Evolutionary conservation across 1,284 basidiomycete species (phyloP).

Genomic region (Coniferiporia sulphurascens): DNA sequence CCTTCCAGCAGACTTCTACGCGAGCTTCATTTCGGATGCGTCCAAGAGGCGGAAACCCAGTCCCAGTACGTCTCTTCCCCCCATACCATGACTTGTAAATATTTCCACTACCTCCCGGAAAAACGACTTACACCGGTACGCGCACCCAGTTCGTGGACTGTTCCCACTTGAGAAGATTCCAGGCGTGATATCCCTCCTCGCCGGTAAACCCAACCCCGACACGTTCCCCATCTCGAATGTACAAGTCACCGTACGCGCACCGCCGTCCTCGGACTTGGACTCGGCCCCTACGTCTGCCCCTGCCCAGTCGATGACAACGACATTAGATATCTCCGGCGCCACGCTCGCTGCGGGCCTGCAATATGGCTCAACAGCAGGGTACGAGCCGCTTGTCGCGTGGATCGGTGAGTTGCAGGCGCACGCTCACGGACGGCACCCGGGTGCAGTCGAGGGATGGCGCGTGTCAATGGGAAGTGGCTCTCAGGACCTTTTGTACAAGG

Average conservation of each 20-base stretch:
- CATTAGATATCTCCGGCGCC: constrained; percentile 48
- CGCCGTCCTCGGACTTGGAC: too few species aligned
- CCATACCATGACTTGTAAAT: neutral
- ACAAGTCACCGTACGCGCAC: constrained; percentile 47
- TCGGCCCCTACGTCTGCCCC: too few species aligned
- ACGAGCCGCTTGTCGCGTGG: constrained; percentile 61
- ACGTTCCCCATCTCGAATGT: constrained; percentile 88
- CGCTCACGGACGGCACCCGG: constrained; percentile 53
- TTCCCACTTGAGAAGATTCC: constrained; percentile 75
- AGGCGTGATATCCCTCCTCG: constrained; percentile 83
- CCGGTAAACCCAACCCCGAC: constrained; percentile 82
- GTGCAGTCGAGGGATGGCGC: constrained; percentile 54
- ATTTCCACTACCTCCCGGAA: too few species aligned
- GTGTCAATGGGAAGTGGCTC: constrained; percentile 79
- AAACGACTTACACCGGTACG: neutral
- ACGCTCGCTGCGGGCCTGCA: constrained; percentile 67
- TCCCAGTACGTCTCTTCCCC: constrained; percentile 39
- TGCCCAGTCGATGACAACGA: too few species aligned
- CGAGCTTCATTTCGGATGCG: constrained; percentile 49
- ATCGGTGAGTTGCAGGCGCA: constrained; percentile 61
- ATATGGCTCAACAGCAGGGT: constrained; percentile 75
- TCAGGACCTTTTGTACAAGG: constrained; percentile 88
- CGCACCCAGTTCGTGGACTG: constrained; percentile 47
- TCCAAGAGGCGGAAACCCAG: constrained; percentile 56
- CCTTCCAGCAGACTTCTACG: constrained; percentile 49